Conservation (phyloP, 73 alveolate species). For the Breviolum minutum region DNA sequence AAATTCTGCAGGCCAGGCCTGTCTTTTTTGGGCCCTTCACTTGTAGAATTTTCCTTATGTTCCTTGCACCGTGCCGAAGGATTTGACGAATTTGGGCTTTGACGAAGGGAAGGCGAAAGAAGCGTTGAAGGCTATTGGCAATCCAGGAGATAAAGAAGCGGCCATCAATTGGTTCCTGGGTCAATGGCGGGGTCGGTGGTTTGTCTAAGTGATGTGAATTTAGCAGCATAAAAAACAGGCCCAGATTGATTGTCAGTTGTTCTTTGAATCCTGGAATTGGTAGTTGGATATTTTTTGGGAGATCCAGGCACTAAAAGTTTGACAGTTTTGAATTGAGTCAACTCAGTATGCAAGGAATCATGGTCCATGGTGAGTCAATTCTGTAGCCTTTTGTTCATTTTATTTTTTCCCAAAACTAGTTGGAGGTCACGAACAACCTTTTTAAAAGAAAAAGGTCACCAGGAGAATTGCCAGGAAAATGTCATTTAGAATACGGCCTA, state of each 20-base stretch:
- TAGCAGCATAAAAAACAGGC: neutral
- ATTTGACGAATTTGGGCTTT: constrained; percentile 67
- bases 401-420: too few species aligned
- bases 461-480: too few species aligned
- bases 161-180: constrained; percentile 14
- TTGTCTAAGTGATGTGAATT: neutral
- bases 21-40: neutral
- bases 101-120: constrained; percentile 39
- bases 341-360: too few species aligned
- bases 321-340: too few species aligned
- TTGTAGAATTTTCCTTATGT: neutral
- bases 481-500: too few species aligned
- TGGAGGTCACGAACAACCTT: too few species aligned
- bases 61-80: neutral
- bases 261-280: neutral
- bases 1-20: too few species aligned
- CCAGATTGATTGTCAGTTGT: neutral
- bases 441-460: too few species aligned
- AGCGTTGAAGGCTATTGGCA: constrained; percentile 31
- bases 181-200: neutral
- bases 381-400: too few species aligned
- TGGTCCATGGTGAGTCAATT: too few species aligned
- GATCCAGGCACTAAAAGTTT: too few species aligned
- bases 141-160: neutral
- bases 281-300: too few species aligned